A percentile compares a stretch with the other conserved stretches of the same genome.
phyloP scores from a whole-genome alignment of 495 filamentous ascomycete species.

The Staphylotrichum longicolle region DNA sequence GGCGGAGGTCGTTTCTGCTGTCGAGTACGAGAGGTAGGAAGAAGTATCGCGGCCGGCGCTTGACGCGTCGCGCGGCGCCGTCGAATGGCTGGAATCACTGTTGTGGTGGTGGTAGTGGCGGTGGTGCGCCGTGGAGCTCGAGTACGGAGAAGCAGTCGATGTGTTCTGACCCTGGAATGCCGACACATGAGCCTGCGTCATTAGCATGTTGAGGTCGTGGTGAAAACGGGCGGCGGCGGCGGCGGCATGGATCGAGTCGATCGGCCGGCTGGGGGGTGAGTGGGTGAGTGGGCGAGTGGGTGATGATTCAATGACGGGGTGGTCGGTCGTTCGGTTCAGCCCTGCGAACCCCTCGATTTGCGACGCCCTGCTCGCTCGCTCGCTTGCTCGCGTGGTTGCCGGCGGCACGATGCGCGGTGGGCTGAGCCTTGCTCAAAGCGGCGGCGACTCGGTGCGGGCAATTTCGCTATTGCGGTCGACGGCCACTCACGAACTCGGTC shows the following conservation, averaged over 20 bases:
- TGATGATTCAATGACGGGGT: neutral
- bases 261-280: too few species aligned
- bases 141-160: slow-evolving; percentile 33
- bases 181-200: slow-evolving; percentile 50
- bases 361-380: neutral
- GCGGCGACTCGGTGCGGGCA: neutral
- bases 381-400: neutral
- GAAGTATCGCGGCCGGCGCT: slow-evolving; percentile 37
- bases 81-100: slow-evolving; percentile 33
- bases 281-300: slow-evolving; percentile 10
- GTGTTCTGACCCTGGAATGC: slow-evolving; percentile 47
- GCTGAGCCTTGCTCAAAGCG: neutral
- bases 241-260: neutral
- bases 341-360: neutral
- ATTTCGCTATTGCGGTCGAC: neutral
- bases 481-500: slow-evolving; percentile 4
- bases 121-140: slow-evolving; percentile 7
- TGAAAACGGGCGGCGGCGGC: slow-evolving; percentile 18
- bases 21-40: slow-evolving; percentile 25
- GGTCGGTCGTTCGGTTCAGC: slow-evolving; percentile 3
- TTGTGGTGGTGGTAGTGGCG: neutral
- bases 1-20: slow-evolving; percentile 33
- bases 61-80: slow-evolving; percentile 37
- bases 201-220: slow-evolving; percentile 47
- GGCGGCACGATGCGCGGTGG: neutral